Conservation (phyloP, 768 basidiomycete genomes). For the Amanita polypyramis region DNA sequence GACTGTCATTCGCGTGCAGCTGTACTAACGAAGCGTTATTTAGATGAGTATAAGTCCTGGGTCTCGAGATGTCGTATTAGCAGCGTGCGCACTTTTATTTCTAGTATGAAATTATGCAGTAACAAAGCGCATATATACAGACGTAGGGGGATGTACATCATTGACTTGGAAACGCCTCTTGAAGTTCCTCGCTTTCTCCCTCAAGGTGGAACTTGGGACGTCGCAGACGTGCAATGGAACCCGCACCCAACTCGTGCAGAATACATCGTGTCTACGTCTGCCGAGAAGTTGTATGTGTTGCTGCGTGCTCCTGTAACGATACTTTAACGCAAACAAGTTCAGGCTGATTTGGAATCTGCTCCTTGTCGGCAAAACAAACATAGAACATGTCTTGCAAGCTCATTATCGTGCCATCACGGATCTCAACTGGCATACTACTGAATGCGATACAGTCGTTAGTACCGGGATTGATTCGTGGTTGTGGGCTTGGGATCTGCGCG, state of each 20-base stretch:
- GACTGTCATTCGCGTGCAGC: not conserved
- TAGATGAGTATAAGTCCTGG: slow-evolving; percentile 91
- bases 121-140: slow-evolving; percentile 18
- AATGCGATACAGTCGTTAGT: slow-evolving; percentile 80
- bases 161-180: slow-evolving; percentile 83
- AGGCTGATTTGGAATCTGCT: slow-evolving; percentile 94
- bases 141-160: slow-evolving; percentile 87
- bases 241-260: slow-evolving; percentile 68
- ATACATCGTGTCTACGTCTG: slow-evolving; percentile 82
- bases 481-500: slow-evolving; percentile 87
- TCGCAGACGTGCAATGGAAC: slow-evolving; percentile 90
- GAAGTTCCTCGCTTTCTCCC: slow-evolving; percentile 89
- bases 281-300: slow-evolving; percentile 66
- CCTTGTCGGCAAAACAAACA: slow-evolving; percentile 61
- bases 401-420: slow-evolving; percentile 97
- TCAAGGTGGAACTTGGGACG: slow-evolving; percentile 95
- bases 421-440: slow-evolving; percentile 91
- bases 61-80: slow-evolving; percentile 82
- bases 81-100: slow-evolving; percentile 34
- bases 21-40: slow-evolving; percentile 4
- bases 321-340: not conserved
- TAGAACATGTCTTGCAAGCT: slow-evolving; percentile 76
- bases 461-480: slow-evolving; percentile 92
- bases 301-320: not conserved
- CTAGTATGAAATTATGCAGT: not conserved